Percentiles rank a stretch among this genome's conserved stretches.
Evolutionary conservation across 345 rosid species (phyloP).

Genomic region (Triadica sebifera): DNA sequence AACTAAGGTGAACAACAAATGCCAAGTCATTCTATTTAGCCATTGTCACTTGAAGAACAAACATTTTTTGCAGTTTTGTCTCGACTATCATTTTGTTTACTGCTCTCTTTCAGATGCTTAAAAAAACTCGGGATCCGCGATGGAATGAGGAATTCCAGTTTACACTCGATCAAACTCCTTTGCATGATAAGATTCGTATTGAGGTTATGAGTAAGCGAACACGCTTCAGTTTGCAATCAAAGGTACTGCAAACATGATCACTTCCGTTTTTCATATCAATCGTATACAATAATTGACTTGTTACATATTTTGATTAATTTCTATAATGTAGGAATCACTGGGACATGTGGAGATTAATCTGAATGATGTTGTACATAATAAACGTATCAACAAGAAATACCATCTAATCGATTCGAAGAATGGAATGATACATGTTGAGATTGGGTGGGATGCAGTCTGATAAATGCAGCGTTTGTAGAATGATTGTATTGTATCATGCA

Average conservation of each 20-base stretch:
- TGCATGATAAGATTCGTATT: constrained; percentile 52
- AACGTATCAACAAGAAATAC: constrained; percentile 73
- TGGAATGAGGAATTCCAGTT: constrained; percentile 76
- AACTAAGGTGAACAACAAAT: constrained; percentile 52
- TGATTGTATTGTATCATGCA: no score
- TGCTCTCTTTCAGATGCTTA: constrained; percentile 38
- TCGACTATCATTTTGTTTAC: no score
- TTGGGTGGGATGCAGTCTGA: constrained; percentile 63
- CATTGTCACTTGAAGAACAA: not conserved
- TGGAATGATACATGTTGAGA: constrained; percentile 66
- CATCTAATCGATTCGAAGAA: constrained; percentile 73
- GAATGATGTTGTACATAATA: constrained; percentile 64
- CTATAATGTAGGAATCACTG: constrained; percentile 50
- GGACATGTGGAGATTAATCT: constrained; percentile 77
- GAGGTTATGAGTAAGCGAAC: constrained; percentile 60
- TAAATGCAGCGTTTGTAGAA: not conserved
- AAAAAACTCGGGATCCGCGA: constrained; percentile 53
- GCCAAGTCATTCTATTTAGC: not conserved
- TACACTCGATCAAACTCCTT: constrained; percentile 62
- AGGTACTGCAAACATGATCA: constrained; percentile 34
- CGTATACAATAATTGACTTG: not conserved
- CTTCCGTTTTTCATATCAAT: not conserved
- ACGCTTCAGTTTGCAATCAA: constrained; percentile 51
- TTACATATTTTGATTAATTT: no score
- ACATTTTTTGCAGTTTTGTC: no score